Percentiles rank a stretch among this genome's conserved stretches.
These are phyloP conservation scores for Strobilomyces echinocephalus DNA, from an alignment of 768 basidiomycete species.

Conservation along the genomic window DNA sequence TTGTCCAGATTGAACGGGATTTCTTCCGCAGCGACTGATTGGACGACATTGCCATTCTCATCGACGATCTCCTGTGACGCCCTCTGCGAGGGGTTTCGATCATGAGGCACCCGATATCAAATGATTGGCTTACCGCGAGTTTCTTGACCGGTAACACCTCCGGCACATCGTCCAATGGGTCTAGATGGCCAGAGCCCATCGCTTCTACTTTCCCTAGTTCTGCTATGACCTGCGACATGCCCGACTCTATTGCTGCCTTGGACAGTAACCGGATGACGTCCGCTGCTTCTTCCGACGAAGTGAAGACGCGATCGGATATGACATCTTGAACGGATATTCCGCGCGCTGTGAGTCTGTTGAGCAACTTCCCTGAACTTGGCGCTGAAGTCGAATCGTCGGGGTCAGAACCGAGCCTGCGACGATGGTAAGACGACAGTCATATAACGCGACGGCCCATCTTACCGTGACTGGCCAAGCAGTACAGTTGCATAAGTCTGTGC, in stretches of 20 bases:
- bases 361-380: conserved; percentile 29
- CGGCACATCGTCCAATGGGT: conserved; percentile 50
- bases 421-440: conserved; percentile 9
- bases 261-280: conserved; percentile 54
- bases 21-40: conserved; percentile 27
- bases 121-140: conserved; percentile 32
- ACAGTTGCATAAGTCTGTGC: conserved; percentile 64
- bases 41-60: conserved; percentile 17
- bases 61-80: conserved; percentile 17
- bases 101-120: neutral
- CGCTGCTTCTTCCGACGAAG: conserved; percentile 51
- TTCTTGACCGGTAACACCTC: conserved; percentile 59
- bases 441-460: conserved; percentile 12
- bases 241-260: conserved; percentile 53
- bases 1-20: conserved; percentile 74
- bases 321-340: conserved; percentile 48
- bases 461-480: conserved; percentile 57
- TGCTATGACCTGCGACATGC: conserved; percentile 44
- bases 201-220: conserved; percentile 55
- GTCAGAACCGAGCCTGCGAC: conserved; percentile 37
- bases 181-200: conserved; percentile 36
- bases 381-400: conserved; percentile 15
- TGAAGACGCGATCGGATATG: conserved; percentile 53
- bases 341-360: conserved; percentile 44
- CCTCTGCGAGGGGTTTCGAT: conserved; percentile 8